These are phyloP conservation scores for Erigeron canadensis DNA, from an alignment of 129 eudicot species.

Conservation along the genomic window DNA sequence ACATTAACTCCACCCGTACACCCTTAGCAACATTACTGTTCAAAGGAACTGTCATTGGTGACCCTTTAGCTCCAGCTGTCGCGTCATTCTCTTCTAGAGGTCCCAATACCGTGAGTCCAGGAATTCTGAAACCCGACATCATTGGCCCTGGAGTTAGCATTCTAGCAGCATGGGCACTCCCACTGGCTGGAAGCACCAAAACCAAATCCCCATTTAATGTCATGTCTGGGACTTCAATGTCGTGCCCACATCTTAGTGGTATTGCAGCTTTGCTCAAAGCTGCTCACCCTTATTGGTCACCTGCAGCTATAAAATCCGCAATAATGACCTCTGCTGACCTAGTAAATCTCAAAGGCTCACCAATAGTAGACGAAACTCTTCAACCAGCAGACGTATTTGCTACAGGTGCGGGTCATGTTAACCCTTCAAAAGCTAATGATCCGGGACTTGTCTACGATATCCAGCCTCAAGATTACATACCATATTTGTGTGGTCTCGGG, in stretches of 20 bases:
- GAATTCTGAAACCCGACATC: constrained; percentile 46
- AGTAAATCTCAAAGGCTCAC: constrained; percentile 16
- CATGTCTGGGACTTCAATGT: constrained; percentile 32
- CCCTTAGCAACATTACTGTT: constrained; percentile 30
- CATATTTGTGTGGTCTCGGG: constrained; percentile 28
- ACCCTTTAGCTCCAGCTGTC: constrained; percentile 29
- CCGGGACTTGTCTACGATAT: constrained; percentile 37
- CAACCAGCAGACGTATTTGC: constrained; percentile 29
- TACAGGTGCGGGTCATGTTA: constrained; percentile 34
- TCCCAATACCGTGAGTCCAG: constrained; percentile 28
- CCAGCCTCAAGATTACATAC: constrained; percentile 31
- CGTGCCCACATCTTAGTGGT: constrained; percentile 41
- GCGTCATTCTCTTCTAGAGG: constrained; percentile 42
- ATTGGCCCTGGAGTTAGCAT: constrained; percentile 37
- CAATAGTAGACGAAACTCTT: constrained; percentile 26
- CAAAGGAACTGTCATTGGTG: constrained; percentile 38
- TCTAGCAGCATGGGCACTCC: constrained; percentile 31
- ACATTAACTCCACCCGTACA: constrained; percentile 31
- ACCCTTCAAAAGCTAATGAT: constrained; percentile 35
- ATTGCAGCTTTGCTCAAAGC: constrained; percentile 35
- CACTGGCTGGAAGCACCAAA: constrained; percentile 17
- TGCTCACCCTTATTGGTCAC: constrained; percentile 34
- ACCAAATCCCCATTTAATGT: constrained; percentile 23
- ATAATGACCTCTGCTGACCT: constrained; percentile 39
- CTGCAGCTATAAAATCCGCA: constrained; percentile 35